Percentiles rank a stretch among this genome's conserved stretches.
These are phyloP conservation scores for Earliella scabrosa DNA, from an alignment of 1,284 basidiomycete genomes.

Conservation along the genomic window DNA sequence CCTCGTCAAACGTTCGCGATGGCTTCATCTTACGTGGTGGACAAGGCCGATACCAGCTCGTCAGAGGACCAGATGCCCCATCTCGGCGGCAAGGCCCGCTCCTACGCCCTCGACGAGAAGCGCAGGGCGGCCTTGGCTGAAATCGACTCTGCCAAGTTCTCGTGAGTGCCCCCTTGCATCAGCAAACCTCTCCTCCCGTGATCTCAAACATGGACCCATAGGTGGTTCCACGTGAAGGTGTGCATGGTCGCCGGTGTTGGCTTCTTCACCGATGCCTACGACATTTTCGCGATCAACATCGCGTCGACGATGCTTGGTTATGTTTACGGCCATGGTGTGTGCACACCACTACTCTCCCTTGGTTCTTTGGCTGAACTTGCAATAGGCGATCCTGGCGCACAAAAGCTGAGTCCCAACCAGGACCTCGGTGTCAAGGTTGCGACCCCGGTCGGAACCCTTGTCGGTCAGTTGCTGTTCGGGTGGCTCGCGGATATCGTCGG, in stretches of 20 bases:
- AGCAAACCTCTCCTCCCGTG: background rate
- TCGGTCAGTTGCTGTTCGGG: slow-evolving; percentile 64
- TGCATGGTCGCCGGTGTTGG: slow-evolving; percentile 78
- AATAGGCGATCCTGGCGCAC: slow-evolving; percentile 4
- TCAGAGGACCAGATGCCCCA: slow-evolving; percentile 18
- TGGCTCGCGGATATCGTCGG: slow-evolving; percentile 59
- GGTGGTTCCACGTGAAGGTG: slow-evolving; percentile 67
- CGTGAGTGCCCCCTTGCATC: slow-evolving; percentile 30
- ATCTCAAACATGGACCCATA: slow-evolving; percentile 13
- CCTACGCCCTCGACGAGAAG: slow-evolving; percentile 32
- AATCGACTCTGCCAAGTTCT: slow-evolving; percentile 59
- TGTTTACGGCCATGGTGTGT: slow-evolving; percentile 60
- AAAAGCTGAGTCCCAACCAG: slow-evolving; percentile 57
- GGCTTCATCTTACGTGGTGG: slow-evolving; percentile 23
- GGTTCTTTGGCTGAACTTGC: background rate
- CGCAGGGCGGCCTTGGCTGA: slow-evolving; percentile 55
- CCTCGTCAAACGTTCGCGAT: slow-evolving; percentile 14
- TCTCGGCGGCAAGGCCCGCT: slow-evolving; percentile 8
- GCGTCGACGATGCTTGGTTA: slow-evolving; percentile 78
- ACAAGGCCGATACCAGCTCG: slow-evolving; percentile 27
- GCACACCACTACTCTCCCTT: background rate
- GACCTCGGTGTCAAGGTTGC: slow-evolving; percentile 83
- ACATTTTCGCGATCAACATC: slow-evolving; percentile 80
- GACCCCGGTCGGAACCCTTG: slow-evolving; percentile 62
- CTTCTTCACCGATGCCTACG: slow-evolving; percentile 85